Evolutionary conservation across 2,329 filamentous ascomycete species (phyloP), one percentile per base, ranked within the genome.

Genomic region (Phialophora chinensis): DNA sequence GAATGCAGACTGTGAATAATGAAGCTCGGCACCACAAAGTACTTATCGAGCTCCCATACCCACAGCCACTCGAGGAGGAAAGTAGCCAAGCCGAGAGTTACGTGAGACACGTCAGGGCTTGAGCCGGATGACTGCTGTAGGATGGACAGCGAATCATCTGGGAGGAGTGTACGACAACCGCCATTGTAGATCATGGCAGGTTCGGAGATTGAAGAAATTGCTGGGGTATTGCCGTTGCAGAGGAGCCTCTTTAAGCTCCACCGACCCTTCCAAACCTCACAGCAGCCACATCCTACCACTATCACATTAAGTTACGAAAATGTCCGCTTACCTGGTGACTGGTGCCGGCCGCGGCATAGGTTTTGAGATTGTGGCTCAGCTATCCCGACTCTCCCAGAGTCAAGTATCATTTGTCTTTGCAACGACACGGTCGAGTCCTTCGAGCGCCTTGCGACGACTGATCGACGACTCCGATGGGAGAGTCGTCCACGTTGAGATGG

Each of bases 391-490:
- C 12, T 77, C 79, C 1, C 1, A 33, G 14, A 47, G 47, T 23
- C 69, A 80, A 60, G 77, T 82, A 27, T 71, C 73, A 57, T 78
- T 73, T 12, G 72, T 84, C 59, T 79, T 84, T 63, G 80, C 82
- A 6, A 75, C 78, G 3, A 75, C 78, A 2, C 79, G 82, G 49
- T 73, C 77, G 27, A 73, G 77, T 11, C 65, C 67, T n/a, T 66
- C 75, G 1, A 29, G 61, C 1, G 73, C 64, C n/a, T 68, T 84
- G 3, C 69, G 77, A 4, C 72, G 79, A 38, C 68, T 83, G 2
- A 72, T 77, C 11, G 62, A 74, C 31, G 67, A 71, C 0, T 79
- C 79, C 0, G 62, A 73, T 2, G 78, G 76, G 2, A 77, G 78
- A 3, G 72, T 83, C 25, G 63, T 75, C 0, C 67, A 76, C 17